Percentiles rank a stretch among this genome's conserved stretches.
Evolutionary conservation across 1,139 yeast genomes (phyloP).

Genomic region (Magnusiomyces ingens): DNA sequence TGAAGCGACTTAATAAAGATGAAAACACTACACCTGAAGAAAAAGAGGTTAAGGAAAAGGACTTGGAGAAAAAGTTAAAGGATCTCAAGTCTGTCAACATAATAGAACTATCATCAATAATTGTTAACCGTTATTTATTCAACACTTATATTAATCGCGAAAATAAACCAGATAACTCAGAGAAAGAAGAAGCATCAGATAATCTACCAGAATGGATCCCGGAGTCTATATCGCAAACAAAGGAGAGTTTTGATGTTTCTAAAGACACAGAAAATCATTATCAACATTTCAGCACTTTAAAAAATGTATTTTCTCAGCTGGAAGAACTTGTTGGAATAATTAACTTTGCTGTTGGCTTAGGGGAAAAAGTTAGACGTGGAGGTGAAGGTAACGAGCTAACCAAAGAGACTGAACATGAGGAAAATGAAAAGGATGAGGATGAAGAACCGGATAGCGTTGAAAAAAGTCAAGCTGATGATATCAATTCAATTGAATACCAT

Average conservation of each 20-base stretch:
- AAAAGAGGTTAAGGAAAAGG: conserved; percentile 16
- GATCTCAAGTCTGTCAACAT: conserved; percentile 23
- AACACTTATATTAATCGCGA: neutral
- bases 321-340: conserved; percentile 1
- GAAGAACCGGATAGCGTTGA: conserved; percentile 9
- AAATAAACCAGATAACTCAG: conserved; percentile 15
- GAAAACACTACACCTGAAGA: conserved; percentile 7
- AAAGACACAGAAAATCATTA: neutral
- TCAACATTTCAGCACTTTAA: conserved; percentile 11
- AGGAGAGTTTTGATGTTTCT: neutral
- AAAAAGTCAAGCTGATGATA: conserved; percentile 17
- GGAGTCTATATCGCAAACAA: conserved; percentile 7
- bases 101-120: conserved; percentile 21
- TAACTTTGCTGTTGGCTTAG: conserved; percentile 10
- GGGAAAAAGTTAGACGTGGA: conserved; percentile 17
- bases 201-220: conserved; percentile 2
- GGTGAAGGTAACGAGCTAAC: conserved; percentile 19
- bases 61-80: conserved; percentile 25
- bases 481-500: neutral
- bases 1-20: conserved; percentile 24
- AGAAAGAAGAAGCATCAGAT: conserved; percentile 18
- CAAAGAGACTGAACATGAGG: neutral
- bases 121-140: neutral
- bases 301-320: neutral
- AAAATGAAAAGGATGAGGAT: neutral